Percentiles rank a stretch among this genome's conserved stretches.
These are phyloP conservation scores for Nakazawaea peltata DNA, from an alignment of 805 yeast species.

Conservation along the genomic window DNA sequence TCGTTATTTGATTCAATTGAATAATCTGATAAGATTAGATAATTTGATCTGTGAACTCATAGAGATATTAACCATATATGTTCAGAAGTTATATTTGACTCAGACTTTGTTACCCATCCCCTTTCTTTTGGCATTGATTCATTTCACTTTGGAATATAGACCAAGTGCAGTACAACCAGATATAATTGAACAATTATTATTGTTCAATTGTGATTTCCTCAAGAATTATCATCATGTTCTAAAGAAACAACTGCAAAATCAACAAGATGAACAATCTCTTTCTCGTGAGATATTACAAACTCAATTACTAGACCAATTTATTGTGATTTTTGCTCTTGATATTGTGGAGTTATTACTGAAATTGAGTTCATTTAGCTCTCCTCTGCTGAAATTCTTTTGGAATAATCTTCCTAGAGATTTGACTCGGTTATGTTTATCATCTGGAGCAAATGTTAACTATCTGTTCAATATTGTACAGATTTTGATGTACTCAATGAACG, in stretches of 20 bases:
- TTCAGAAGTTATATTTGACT: slow-evolving; percentile 14
- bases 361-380: slow-evolving; percentile 12
- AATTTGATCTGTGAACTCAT: slow-evolving; percentile 36
- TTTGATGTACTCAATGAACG: slow-evolving; percentile 31
- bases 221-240: slow-evolving; percentile 17
- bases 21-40: slow-evolving; percentile 39
- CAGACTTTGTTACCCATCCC: slow-evolving; percentile 39
- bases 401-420: slow-evolving; percentile 24
- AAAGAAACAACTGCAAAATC: slow-evolving; percentile 10
- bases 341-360: slow-evolving; percentile 39
- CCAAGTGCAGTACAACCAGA: slow-evolving; percentile 47
- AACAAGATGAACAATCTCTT: background rate
- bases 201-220: slow-evolving; percentile 18
- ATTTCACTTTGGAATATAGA: slow-evolving; percentile 47
- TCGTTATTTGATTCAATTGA: slow-evolving; percentile 33
- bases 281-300: slow-evolving; percentile 30
- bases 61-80: slow-evolving; percentile 22
- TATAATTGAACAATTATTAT: slow-evolving; percentile 24
- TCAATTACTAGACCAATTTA: slow-evolving; percentile 41
- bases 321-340: slow-evolving; percentile 45
- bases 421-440: slow-evolving; percentile 35
- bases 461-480: slow-evolving; percentile 48
- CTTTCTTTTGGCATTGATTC: slow-evolving; percentile 48
- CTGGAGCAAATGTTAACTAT: slow-evolving; percentile 43
- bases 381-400: slow-evolving; percentile 23